Conservation (phyloP, 306 rosid species). For the Arachis hypogaea region DNA sequence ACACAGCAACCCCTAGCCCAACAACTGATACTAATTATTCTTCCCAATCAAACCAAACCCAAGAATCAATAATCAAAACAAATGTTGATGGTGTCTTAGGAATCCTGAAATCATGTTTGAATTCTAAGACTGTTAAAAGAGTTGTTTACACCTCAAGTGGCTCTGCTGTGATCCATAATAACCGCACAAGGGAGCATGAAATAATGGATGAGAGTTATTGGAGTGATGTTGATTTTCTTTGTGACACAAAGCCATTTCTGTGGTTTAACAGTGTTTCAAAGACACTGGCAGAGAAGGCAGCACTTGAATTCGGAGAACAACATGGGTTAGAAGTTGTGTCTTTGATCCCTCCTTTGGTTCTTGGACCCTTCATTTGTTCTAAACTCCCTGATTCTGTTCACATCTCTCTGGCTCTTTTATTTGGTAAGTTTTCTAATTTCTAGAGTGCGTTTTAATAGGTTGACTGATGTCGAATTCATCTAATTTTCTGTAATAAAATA, state of each 20-base stretch:
- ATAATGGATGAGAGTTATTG: slow-evolving; percentile 59
- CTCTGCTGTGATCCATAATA: slow-evolving; percentile 39
- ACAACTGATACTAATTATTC: not conserved
- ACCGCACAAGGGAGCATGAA: slow-evolving; percentile 3
- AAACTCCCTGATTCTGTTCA: slow-evolving; percentile 51
- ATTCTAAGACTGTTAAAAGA: slow-evolving; percentile 51
- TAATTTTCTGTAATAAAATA: too few relatives aligned
- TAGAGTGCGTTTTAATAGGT: too few relatives aligned
- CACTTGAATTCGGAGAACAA: slow-evolving; percentile 54
- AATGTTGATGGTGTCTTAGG: slow-evolving; percentile 60
- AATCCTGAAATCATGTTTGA: slow-evolving; percentile 53
- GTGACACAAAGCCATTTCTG: slow-evolving; percentile 11
- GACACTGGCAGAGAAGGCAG: slow-evolving; percentile 64
- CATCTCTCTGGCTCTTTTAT: slow-evolving; percentile 31
- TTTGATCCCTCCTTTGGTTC: slow-evolving; percentile 51
- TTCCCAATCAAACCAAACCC: slow-evolving; percentile 41
- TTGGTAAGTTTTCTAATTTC: slow-evolving; percentile 40
- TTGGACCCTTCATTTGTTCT: slow-evolving; percentile 69
- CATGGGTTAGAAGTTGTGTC: slow-evolving; percentile 66
- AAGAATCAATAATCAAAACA: slow-evolving; percentile 49
- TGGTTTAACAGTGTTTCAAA: slow-evolving; percentile 52
- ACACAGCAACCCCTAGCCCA: slow-evolving; percentile 48
- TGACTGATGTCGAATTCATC: too few relatives aligned
- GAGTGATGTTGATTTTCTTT: slow-evolving; percentile 50
- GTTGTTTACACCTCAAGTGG: slow-evolving; percentile 65